Base-by-base conservation (phyloP, 139 green algal species). In the Chlamydomonas incerta region DNA sequence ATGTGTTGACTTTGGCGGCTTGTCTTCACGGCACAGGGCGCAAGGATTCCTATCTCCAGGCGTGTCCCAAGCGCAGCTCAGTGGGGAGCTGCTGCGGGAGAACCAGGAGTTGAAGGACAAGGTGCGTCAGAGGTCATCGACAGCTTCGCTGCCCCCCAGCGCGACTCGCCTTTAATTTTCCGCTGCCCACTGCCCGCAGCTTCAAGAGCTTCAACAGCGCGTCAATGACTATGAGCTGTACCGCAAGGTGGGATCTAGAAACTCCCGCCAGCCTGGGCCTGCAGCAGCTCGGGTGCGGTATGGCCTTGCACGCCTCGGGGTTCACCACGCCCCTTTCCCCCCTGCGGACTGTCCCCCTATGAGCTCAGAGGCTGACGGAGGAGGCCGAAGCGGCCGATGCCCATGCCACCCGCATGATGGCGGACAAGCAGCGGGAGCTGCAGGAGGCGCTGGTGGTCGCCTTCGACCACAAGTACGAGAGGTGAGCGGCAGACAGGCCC, bases 391-490 rank as follows among this genome's bases (percentile, higher is more conserved):
- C 33, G 28, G 87, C 87, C 0, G 87, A 90, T 37, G 81, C 73
- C 6, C 66, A 76, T 57, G 80, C 81, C 0, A 74, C 71, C n/a
- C 79, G 46, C n/a, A 28, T 58, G 10, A 34, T 87, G 65, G 69
- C 77, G 0, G 72, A 87, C n/a, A 83, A 87, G 66, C 74, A 87
- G n/a, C 73, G 72, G 6, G 87, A 85, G 72, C 31, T 74, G 29
- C 60, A 71, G 35, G 41, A 75, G 23, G 41, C 71, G 31, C 85
- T 58, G 37, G 60, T 90, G 18, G 5, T 68, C 0, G 50, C 3
- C 17, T 90, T 90, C 50, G 87, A 90, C 18, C 72, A 87, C 34
- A 80, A 87, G 72, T 90, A 90, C 46, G 87, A 90, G 35, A 77
- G 81, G 87, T 87, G 35, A 37, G 81, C 11, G 18, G 62, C 62